These are phyloP conservation scores for Cenococcum geophilum DNA, from an alignment of 495 filamentous ascomycete genomes.

Conservation along the genomic window DNA sequence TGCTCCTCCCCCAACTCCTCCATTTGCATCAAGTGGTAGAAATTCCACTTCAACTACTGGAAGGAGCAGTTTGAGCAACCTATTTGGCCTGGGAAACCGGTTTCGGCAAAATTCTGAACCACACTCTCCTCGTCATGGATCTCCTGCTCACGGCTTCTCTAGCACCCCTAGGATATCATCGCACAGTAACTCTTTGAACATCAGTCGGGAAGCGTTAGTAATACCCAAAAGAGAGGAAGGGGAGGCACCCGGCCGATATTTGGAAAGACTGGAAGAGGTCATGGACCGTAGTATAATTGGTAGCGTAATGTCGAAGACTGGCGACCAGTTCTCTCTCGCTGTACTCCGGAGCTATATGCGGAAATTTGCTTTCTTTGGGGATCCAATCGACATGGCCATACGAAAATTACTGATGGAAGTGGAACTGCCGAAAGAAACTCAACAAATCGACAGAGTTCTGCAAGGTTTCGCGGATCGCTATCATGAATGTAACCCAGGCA, in stretches of 20 bases:
- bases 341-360: conserved; percentile 92
- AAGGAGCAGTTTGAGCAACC: conserved; percentile 81
- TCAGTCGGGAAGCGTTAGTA: conserved; percentile 55
- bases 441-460: conserved; percentile 92
- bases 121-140: conserved; percentile 55
- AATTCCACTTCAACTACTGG: conserved; percentile 79
- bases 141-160: conserved; percentile 45
- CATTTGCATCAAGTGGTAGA: conserved; percentile 41
- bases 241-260: conserved; percentile 85
- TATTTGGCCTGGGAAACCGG: conserved; percentile 67
- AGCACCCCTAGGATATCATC: conserved; percentile 63
- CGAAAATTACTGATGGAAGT: conserved; percentile 94
- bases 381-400: conserved; percentile 96
- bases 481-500: conserved; percentile 95
- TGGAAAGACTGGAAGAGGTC: conserved; percentile 71
- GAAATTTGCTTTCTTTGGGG: conserved; percentile 86
- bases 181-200: conserved; percentile 63
- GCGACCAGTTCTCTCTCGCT: conserved; percentile 73
- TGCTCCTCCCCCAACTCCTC: conserved; percentile 49
- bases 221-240: conserved; percentile 77
- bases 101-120: conserved; percentile 73
- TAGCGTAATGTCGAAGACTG: conserved; percentile 72
- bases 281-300: conserved; percentile 74
- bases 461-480: conserved; percentile 95
- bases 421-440: conserved; percentile 91